Conservation (phyloP, 2,329 filamentous ascomycete species). For the Paecilomyces sp. region DNA sequence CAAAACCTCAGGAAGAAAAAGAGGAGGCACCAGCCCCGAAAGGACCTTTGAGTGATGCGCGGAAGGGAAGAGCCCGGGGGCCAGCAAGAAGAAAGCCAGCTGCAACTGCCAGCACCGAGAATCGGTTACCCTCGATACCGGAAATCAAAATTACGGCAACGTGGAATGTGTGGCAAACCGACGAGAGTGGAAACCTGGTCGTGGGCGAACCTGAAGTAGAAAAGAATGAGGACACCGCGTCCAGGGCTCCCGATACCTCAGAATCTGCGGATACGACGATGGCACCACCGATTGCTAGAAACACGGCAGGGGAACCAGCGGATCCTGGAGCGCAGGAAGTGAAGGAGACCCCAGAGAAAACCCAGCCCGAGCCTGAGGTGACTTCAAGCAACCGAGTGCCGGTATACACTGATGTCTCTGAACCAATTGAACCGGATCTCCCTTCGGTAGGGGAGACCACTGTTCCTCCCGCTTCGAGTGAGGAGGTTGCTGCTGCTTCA, state of each 20-base stretch:
- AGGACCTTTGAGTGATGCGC: slow-evolving; percentile 75
- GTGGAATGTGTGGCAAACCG: slow-evolving; percentile 35
- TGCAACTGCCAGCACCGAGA: slow-evolving; percentile 44
- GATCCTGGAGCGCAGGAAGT: slow-evolving; percentile 16
- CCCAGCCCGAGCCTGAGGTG: neutral
- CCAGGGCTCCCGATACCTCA: slow-evolving; percentile 4
- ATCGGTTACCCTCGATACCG: slow-evolving; percentile 24
- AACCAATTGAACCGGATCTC: neutral
- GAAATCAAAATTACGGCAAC: slow-evolving; percentile 31
- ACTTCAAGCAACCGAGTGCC: neutral
- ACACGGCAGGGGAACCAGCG: slow-evolving; percentile 25
- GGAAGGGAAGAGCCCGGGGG: slow-evolving; percentile 83
- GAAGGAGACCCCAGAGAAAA: neutral
- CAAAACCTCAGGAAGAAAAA: slow-evolving; percentile 64
- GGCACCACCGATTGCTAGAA: slow-evolving; percentile 25
- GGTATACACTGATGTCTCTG: neutral
- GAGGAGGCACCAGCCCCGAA: slow-evolving; percentile 58
- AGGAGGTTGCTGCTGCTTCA: neutral
- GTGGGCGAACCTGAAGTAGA: slow-evolving; percentile 14
- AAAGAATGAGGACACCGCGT: slow-evolving; percentile 8
- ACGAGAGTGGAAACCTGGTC: slow-evolving; percentile 24
- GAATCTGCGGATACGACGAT: slow-evolving; percentile 9
- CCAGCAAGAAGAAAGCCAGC: slow-evolving; percentile 68
- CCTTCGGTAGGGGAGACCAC: neutral
- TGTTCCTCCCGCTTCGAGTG: neutral